Evolutionary conservation across 352 stramenopile genomes (phyloP).

Genomic region (Elongisporangium anandrum): DNA sequence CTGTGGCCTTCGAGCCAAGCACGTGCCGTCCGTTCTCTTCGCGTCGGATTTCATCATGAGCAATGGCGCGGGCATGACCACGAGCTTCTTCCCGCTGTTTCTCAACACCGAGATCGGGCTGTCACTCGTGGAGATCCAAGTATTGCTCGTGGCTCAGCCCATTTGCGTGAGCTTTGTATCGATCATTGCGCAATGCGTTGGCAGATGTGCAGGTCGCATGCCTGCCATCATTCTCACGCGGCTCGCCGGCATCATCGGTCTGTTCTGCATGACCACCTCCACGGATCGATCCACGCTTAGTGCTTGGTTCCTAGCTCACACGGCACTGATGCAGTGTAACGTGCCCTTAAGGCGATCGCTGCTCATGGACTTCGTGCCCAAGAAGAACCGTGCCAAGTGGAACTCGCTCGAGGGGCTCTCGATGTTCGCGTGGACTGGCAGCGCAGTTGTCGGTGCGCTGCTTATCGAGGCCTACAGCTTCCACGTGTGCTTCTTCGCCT

Average conservation of each 20-base stretch:
- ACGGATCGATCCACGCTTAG: conserved; percentile 24
- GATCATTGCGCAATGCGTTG: conserved; percentile 37
- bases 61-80: conserved; percentile 54
- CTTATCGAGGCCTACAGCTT: conserved; percentile 59
- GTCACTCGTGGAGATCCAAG: conserved; percentile 47
- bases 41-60: conserved; percentile 64
- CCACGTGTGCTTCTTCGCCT: conserved; percentile 58
- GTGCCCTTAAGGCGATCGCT: conserved; percentile 60
- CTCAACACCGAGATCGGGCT: conserved; percentile 53
- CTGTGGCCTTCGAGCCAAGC: conserved; percentile 5
- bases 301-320: conserved; percentile 46
- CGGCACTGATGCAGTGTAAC: conserved; percentile 53
- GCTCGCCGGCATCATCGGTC: conserved; percentile 26
- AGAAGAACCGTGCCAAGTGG: conserved; percentile 54
- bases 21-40: conserved; percentile 65
- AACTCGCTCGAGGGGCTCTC: conserved; percentile 67
- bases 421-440: conserved; percentile 56
- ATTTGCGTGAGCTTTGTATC: conserved; percentile 38
- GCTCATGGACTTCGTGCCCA: conserved; percentile 75
- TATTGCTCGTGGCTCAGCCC: conserved; percentile 50
- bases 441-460: conserved; percentile 57
- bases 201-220: conserved; percentile 38
- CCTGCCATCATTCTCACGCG: conserved; percentile 45
- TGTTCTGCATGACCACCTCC: conserved; percentile 45
- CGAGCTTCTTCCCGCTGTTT: conserved; percentile 64